These are phyloP conservation scores for Malassezia obtusa DNA, from an alignment of 1,284 basidiomycete species.

Conservation along the genomic window DNA sequence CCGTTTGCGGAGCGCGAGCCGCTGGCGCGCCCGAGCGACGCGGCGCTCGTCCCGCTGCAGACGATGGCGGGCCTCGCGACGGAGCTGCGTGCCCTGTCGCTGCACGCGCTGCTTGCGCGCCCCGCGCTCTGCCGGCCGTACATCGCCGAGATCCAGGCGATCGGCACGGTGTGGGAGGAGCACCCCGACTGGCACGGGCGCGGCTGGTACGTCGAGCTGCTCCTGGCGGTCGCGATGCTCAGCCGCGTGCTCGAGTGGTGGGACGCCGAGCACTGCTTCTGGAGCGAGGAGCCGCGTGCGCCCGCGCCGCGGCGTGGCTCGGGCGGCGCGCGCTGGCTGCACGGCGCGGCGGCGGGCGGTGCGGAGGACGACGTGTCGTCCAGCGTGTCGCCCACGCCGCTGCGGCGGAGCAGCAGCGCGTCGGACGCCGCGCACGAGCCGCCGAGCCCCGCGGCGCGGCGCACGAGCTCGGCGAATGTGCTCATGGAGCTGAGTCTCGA, in stretches of 20 bases:
- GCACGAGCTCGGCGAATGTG: constrained; percentile 22
- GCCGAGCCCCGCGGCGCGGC: not conserved
- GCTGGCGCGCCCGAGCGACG: not conserved
- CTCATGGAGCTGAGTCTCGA: constrained; percentile 90
- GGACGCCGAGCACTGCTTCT: constrained; percentile 99
- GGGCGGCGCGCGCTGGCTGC: not conserved
- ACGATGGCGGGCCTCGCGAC: constrained; percentile 89
- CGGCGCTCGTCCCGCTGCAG: constrained; percentile 57
- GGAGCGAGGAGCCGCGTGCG: constrained; percentile 73
- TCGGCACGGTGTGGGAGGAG: constrained; percentile 91
- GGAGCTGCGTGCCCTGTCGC: constrained; percentile 80
- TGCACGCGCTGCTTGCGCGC: constrained; percentile 70
- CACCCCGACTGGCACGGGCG: constrained; percentile 95
- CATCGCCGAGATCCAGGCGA: constrained; percentile 77
- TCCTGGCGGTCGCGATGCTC: constrained; percentile 85
- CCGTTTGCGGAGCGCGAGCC: not conserved
- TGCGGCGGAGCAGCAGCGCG: no score
- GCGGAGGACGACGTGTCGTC: not conserved
- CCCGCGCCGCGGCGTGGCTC: constrained; percentile 27
- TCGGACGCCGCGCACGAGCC: no score
- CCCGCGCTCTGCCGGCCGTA: constrained; percentile 75
- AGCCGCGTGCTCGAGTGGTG: constrained; percentile 98
- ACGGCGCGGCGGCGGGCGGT: not conserved
- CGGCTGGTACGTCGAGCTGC: constrained; percentile 87
- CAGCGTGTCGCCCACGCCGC: not conserved